phyloP scores from a whole-genome alignment of 352 stramenopile species.

The Lagenidium sp. region DNA sequence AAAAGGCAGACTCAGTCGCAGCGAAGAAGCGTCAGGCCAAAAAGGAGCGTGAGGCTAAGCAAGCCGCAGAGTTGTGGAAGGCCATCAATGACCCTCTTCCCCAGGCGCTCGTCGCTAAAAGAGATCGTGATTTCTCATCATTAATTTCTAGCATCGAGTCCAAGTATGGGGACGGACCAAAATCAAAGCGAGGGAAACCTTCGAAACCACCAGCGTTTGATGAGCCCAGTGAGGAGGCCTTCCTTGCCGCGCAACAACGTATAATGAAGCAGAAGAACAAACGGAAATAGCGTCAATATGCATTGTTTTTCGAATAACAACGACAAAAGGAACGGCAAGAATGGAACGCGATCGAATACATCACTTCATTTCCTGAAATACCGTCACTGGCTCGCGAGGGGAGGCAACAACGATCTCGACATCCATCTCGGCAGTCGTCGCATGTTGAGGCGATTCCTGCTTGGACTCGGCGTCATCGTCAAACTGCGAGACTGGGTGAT shows the following conservation, averaged over 20 bases:
- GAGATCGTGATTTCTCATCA: slow-evolving; percentile 46
- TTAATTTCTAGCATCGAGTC: slow-evolving; percentile 49
- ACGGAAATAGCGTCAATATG: too few species aligned
- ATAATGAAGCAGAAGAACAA: slow-evolving; percentile 26
- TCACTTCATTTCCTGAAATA: too few species aligned
- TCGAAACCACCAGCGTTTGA: slow-evolving; percentile 4
- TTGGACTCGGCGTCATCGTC: slow-evolving; percentile 20
- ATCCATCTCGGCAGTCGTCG: too few species aligned
- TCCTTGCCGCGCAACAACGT: slow-evolving; percentile 39
- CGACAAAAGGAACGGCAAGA: too few species aligned
- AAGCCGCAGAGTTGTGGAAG: slow-evolving; percentile 52
- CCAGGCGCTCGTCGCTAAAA: slow-evolving; percentile 24
- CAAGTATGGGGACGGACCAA: slow-evolving; percentile 43
- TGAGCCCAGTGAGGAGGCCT: slow-evolving; percentile 60
- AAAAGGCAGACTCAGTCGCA: neutral
- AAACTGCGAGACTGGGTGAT: slow-evolving; percentile 51
- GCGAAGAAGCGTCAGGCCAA: slow-evolving; percentile 38
- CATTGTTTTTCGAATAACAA: too few species aligned
- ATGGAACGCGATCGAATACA: too few species aligned
- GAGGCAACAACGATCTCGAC: too few species aligned
- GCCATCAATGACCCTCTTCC: slow-evolving; percentile 48
- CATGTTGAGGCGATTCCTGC: too few species aligned
- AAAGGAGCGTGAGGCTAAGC: slow-evolving; percentile 40
- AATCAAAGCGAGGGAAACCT: slow-evolving; percentile 27
- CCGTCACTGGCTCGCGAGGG: too few species aligned